Base-by-base conservation (phyloP, 345 rosid species). In the Rubroshorea leprosula region DNA sequence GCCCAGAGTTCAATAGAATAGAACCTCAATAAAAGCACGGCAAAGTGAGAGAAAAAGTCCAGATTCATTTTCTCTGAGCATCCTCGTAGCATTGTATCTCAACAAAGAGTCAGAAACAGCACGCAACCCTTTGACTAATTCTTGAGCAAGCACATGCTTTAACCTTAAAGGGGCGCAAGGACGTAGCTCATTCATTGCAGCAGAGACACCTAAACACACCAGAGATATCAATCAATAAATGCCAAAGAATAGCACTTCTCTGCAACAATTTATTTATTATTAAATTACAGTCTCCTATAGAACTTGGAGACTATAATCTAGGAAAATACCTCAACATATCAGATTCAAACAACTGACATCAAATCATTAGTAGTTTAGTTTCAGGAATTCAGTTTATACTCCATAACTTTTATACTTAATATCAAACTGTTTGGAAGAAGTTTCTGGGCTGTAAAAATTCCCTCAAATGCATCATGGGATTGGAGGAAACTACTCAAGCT, bases 91-190 rank as follows among this genome's bases (percentile, higher is more conserved):
- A 63, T 84, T 89, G 74, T 93, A 93, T 60, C 99, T 78, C 74
- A 93, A 58, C 31, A 87, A 70, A 17, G 85, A 83, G 60, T 87
- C 99, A 2, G 92, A 75, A 68, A 93, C 90, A 61, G 88, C 90
- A 47, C 78, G 83, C 72, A 93, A 75, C 57, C 94, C 97, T 75
- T 79, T 85, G n/a, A 83, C 77, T 69, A 93, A 59, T 69, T 93
- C 92, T 67, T 76, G 83, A 63, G 95, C 94, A 63, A 89, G 78
- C 41, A 80, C 76, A 63, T 71, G 71, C 74, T 89, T 87, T 74
- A 87, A 79, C 72, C 90, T 89, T 72, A 83, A 41, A 0, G 97
- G 92, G 51, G 95, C 97, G 79, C 96, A 93, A 7, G 87, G 90
- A 16, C 97, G 94, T 45, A 89, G 72, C 69, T 93, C 99, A 20